phyloP scores from a whole-genome alignment of 495 filamentous ascomycete genomes.

The Talaromyces proteolyticus region DNA sequence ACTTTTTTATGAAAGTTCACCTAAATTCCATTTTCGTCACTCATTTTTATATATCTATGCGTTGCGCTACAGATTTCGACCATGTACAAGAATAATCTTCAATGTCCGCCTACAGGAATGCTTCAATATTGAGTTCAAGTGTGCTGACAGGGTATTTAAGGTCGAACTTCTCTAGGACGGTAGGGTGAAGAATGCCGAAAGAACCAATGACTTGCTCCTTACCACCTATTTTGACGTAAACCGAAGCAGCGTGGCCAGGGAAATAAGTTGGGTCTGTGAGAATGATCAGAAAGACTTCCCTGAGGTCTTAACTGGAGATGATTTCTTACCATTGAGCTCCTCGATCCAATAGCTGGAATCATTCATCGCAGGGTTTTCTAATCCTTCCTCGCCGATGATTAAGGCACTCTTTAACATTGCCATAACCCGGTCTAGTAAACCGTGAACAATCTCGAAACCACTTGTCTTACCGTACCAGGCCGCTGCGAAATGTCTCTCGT shows the following conservation, averaged over 20 bases:
- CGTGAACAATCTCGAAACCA: constrained; percentile 95
- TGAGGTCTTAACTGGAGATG: neutral
- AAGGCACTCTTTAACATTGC: constrained; percentile 85
- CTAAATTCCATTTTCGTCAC: no score
- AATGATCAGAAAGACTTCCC: constrained; percentile 3
- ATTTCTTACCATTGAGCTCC: constrained; percentile 64
- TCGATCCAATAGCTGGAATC: constrained; percentile 86
- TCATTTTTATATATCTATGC: constrained; percentile 1
- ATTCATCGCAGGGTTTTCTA: constrained; percentile 45
- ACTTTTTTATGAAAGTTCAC: no score
- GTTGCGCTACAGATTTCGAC: neutral
- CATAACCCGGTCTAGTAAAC: constrained; percentile 85
- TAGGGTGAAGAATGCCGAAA: constrained; percentile 91
- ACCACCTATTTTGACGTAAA: constrained; percentile 66
- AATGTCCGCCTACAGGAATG: constrained; percentile 63
- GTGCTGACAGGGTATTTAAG: constrained; percentile 90
- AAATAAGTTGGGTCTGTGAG: constrained; percentile 78
- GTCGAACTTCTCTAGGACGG: constrained; percentile 89
- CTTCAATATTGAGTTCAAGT: constrained; percentile 92
- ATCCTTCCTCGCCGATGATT: constrained; percentile 65
- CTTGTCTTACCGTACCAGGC: constrained; percentile 92
- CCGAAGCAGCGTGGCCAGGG: constrained; percentile 76
- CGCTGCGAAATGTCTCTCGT: constrained; percentile 93
- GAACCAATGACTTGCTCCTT: constrained; percentile 70
- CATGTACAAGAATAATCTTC: neutral